Conservation (phyloP, 345 rosid genomes). For the Boechera divaricarpa region DNA sequence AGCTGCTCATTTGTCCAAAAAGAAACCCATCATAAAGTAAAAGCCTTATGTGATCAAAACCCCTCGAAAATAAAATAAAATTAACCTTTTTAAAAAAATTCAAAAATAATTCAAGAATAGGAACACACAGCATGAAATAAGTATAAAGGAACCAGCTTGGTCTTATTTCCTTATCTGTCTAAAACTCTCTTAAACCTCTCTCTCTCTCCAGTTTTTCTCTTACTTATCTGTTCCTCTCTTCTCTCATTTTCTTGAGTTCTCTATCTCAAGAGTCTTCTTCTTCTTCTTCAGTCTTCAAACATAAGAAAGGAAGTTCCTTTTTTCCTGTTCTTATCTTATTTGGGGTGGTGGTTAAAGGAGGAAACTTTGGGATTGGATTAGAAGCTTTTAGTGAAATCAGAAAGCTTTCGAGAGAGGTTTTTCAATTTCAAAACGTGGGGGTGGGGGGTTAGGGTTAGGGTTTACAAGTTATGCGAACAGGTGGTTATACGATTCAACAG, state of each 20-base stretch:
- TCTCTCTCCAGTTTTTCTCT: constrained; percentile 16
- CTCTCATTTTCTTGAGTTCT: constrained; percentile 16
- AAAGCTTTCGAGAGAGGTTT: constrained; percentile 32
- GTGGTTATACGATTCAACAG: constrained; percentile 92
- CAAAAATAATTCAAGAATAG: constrained; percentile 37
- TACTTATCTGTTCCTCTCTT: constrained; percentile 25
- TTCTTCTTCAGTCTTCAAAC: constrained; percentile 43
- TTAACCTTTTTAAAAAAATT: neutral
- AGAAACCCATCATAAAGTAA: constrained; percentile 51
- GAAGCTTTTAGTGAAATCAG: constrained; percentile 20
- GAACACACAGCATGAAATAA: constrained; percentile 46
- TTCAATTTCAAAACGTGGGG: constrained; percentile 36
- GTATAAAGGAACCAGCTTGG: constrained; percentile 49
- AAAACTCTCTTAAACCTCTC: constrained; percentile 46
- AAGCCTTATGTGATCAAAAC: constrained; percentile 47
- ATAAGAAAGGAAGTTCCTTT: constrained; percentile 42
- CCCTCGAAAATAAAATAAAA: neutral
- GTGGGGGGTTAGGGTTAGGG: constrained; percentile 67
- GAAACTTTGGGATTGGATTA: constrained; percentile 12
- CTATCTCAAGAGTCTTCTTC: constrained; percentile 22
- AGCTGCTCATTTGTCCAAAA: constrained; percentile 53
- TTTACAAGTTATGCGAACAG: constrained; percentile 93
- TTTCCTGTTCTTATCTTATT: neutral
- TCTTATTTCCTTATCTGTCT: constrained; percentile 44
- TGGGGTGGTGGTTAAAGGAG: constrained; percentile 38